phyloP scores from a whole-genome alignment of 305 asterid species.

The Solanum hybrid region DNA sequence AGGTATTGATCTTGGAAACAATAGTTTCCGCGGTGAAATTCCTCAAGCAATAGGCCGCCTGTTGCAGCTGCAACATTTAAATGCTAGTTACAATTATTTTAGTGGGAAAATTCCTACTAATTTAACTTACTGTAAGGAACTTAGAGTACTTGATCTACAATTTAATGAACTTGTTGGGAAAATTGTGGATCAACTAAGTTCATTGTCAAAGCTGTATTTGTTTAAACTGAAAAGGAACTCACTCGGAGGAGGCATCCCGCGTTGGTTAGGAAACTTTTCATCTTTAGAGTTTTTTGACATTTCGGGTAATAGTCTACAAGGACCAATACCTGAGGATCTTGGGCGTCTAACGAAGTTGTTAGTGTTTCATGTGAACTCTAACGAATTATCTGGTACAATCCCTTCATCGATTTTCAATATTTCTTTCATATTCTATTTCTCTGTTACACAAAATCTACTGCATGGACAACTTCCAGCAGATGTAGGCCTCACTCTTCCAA shows the following conservation, averaged over 20 bases:
- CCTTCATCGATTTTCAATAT: slow-evolving; percentile 12
- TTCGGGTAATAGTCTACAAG: neutral
- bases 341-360: neutral
- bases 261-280: slow-evolving; percentile 5
- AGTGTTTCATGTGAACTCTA: neutral
- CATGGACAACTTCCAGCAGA: slow-evolving; percentile 12
- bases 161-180: slow-evolving; percentile 7
- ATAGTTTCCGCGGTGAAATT: slow-evolving; percentile 8
- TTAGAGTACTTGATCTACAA: slow-evolving; percentile 4
- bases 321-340: slow-evolving; percentile 5
- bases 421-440: slow-evolving; percentile 2
- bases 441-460: slow-evolving; percentile 10
- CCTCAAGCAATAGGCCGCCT: slow-evolving; percentile 15
- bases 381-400: slow-evolving; percentile 9
- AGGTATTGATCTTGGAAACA: slow-evolving; percentile 5
- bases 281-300: neutral
- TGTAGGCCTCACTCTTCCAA: slow-evolving; percentile 15
- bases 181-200: slow-evolving; percentile 11
- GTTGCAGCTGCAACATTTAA: slow-evolving; percentile 4
- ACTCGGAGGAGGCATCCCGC: slow-evolving; percentile 12
- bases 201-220: neutral
- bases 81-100: slow-evolving; percentile 5
- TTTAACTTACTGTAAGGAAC: slow-evolving; percentile 12
- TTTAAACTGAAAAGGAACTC: neutral
- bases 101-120: slow-evolving; percentile 8